Conservation (phyloP, 2,329 filamentous ascomycete species). For the Triangularia setosa region DNA sequence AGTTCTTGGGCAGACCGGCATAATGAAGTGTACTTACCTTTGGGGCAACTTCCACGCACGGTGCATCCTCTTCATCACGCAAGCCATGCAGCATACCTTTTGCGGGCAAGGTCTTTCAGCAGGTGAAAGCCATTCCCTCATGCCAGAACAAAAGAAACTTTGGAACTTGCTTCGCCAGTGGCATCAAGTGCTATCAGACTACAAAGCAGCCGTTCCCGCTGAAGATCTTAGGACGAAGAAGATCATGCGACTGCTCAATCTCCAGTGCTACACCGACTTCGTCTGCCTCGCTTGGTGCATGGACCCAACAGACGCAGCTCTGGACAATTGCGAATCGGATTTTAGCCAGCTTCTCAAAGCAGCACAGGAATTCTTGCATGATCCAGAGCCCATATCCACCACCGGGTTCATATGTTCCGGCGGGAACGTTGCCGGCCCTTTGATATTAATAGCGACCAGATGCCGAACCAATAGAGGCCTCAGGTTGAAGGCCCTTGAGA, state of each 20-base stretch:
- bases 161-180: neutral
- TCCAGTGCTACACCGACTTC: neutral
- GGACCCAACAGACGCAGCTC: neutral
- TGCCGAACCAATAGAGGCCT: neutral
- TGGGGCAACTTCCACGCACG: conserved; percentile 1
- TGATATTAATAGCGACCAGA: neutral
- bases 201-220: neutral
- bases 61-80: neutral
- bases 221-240: neutral
- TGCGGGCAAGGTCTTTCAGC: neutral
- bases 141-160: neutral
- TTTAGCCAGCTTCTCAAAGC: neutral
- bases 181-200: neutral
- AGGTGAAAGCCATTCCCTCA: neutral
- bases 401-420: neutral
- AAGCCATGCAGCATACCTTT: conserved; percentile 6
- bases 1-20: neutral
- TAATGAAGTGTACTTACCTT: neutral
- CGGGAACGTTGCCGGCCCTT: neutral
- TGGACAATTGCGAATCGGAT: neutral
- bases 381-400: neutral
- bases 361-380: neutral
- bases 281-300: neutral
- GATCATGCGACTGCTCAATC: neutral
- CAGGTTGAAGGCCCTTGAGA: neutral